Base-by-base conservation (phyloP, 495 filamentous ascomycete genomes). In the Neurospora hispaniola region DNA sequence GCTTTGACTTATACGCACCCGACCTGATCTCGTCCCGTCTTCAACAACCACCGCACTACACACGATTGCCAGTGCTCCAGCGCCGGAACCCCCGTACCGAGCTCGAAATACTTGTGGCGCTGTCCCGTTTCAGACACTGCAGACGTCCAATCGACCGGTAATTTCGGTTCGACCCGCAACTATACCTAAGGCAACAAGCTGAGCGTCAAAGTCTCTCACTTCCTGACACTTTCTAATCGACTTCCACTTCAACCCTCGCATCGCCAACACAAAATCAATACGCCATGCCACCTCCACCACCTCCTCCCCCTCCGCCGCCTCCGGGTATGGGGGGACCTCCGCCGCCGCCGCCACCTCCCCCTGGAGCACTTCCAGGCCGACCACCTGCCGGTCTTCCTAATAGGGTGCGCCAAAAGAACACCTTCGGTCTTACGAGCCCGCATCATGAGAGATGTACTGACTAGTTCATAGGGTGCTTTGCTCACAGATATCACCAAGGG, bases 401-500 rank as follows among this genome's bases (percentile, higher is more conserved):
- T 23, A 71, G 72, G 40, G 74, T 75, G 20, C 68, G 76, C 74
- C 42, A 20, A 27, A 27, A 62, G 54, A 62, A 31, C 18, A n/a
- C 69, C 18, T 38, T 23, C 39, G 38, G 18, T n/a, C 11, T 3
- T 10, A 23, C n/a, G 46, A 48, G 11, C 12, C 31, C 11, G 5
- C 10, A 20, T 40, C 54, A 62, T 31, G 41, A 42, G 35, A 20
- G 31, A 16, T 4, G 38, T 73, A 74, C 85, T 87, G 81, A 84
- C 79, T 46, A 71, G 62, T 59, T 54, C 20, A 66, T 78, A 98
- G 95, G 91, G 92, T 75, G 94, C 94, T 31, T 86, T 99, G n/a
- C 88, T 98, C 38, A 85, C 86, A 76, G 95, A 98, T 83, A 99
- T 99, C 75, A 84, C 85, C 69, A 97, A 97, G 85, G 96, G 96